phyloP scores from a whole-genome alignment of 345 rosid species.

The Sapria himalayana region DNA sequence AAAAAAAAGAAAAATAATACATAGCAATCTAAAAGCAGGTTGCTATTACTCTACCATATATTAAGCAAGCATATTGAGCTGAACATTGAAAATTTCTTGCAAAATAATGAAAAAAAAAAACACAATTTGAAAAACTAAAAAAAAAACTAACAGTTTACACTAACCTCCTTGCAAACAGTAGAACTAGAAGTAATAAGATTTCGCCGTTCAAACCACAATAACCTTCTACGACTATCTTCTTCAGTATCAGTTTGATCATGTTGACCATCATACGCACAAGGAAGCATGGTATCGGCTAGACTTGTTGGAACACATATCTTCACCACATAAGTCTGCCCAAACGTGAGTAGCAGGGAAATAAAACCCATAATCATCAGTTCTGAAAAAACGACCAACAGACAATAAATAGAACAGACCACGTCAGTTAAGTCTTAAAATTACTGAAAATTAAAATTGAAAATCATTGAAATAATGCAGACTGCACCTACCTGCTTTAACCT shows the following conservation, averaged over 20 bases:
- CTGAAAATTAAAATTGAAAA: background rate
- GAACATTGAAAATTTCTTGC: too few species aligned
- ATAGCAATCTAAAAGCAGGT: too few species aligned
- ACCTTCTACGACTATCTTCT: conserved; percentile 29
- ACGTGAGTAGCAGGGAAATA: conserved; percentile 71
- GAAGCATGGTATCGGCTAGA: conserved; percentile 48
- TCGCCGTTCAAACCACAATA: conserved; percentile 40
- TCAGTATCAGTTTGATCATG: conserved; percentile 4
- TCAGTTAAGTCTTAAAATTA: background rate
- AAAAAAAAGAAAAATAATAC: too few species aligned
- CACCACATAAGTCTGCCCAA: conserved; percentile 38
- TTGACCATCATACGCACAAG: conserved; percentile 18
- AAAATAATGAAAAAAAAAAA: too few species aligned
- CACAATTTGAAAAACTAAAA: too few species aligned
- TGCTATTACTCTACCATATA: too few species aligned
- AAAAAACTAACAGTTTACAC: too few species aligned
- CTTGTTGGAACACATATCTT: conserved; percentile 42
- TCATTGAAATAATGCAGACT: background rate
- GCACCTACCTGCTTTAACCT: conserved; percentile 57
- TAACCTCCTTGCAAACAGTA: conserved; percentile 33
- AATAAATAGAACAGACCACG: background rate
- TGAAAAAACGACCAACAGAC: conserved; percentile 19
- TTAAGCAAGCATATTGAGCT: too few species aligned
- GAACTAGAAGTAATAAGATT: conserved; percentile 15
- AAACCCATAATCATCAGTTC: conserved; percentile 91